phyloP scores from a whole-genome alignment of 2,329 filamentous ascomycete genomes.

The Dissoconium aciculare region DNA sequence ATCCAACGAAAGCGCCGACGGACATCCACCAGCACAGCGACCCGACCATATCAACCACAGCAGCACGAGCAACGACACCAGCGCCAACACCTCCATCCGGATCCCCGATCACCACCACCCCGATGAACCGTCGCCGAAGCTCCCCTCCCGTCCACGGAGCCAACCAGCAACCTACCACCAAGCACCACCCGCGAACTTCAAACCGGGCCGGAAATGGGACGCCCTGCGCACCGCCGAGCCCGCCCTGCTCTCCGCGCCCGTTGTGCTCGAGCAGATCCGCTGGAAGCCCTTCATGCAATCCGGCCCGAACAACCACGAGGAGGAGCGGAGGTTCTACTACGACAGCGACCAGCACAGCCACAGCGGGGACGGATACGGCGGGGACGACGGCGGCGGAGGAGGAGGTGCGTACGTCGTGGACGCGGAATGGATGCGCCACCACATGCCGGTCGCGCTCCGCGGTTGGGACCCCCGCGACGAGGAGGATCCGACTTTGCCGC shows the following conservation, averaged over 20 bases:
- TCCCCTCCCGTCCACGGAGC: constrained; percentile 13
- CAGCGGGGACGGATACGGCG: no score
- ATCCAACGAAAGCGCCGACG: constrained; percentile 2
- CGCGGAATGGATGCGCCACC: constrained; percentile 34
- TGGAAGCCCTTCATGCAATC: constrained; percentile 26
- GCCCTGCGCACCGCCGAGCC: constrained; percentile 22
- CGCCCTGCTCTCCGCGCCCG: constrained; percentile 21
- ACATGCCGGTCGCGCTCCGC: constrained; percentile 32
- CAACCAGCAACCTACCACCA: constrained; percentile 17
- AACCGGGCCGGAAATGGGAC: constrained; percentile 24
- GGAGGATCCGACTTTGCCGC: constrained; percentile 18
- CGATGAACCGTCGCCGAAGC: neutral
- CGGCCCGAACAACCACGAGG: constrained; percentile 22
- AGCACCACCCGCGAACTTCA: constrained; percentile 19
- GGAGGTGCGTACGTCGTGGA: constrained; percentile 24
- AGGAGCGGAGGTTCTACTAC: no score
- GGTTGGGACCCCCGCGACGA: constrained; percentile 42
- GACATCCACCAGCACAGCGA: constrained; percentile 8
- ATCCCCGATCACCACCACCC: no score
- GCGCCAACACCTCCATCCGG: no score
- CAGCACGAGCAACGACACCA: no score
- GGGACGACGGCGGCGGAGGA: no score
- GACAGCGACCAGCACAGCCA: no score
- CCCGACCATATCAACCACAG: constrained; percentile 4
- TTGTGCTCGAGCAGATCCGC: constrained; percentile 21